phyloP scores from a whole-genome alignment of 306 rosid genomes.

The Quercus mongolica region DNA sequence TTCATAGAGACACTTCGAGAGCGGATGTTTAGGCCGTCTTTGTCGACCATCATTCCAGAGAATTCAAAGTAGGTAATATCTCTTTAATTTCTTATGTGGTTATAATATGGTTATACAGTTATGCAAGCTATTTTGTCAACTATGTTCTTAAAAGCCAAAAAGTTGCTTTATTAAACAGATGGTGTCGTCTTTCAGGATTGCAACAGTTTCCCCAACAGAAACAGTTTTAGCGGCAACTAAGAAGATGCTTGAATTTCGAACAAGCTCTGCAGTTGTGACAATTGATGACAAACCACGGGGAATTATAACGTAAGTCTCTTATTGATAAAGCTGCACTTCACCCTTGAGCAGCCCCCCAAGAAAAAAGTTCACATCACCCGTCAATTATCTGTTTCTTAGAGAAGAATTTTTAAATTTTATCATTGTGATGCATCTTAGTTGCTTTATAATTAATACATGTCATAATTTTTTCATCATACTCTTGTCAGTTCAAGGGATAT shows the following conservation, averaged over 20 bases:
- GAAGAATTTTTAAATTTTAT: not conserved
- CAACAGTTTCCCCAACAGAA: constrained; percentile 64
- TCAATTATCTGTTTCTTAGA: not conserved
- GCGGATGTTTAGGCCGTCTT: constrained; percentile 82
- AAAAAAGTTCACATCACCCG: not conserved
- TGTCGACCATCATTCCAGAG: constrained; percentile 87
- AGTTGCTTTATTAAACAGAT: constrained; percentile 21
- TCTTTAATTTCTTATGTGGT: constrained; percentile 17
- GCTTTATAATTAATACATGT: not conserved
- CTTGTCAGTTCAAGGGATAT: constrained; percentile 82
- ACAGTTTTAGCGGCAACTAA: constrained; percentile 66
- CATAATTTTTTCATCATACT: constrained; percentile 8
- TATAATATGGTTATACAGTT: not conserved
- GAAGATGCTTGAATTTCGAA: constrained; percentile 75
- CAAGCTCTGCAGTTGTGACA: constrained; percentile 72
- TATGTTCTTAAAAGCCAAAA: not conserved
- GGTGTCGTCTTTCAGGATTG: constrained; percentile 56
- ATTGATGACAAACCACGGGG: constrained; percentile 77
- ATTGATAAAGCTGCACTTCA: not conserved
- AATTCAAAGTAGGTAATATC: constrained; percentile 97
- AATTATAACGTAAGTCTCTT: constrained; percentile 77
- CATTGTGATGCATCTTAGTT: not conserved
- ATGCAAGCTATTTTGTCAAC: not conserved
- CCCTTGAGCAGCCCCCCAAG: not conserved
- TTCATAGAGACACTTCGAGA: constrained; percentile 84